Evolutionary conservation across 2,329 filamentous ascomycete species (phyloP), one percentile per base, ranked within the genome.

Genomic region (Zasmidium citrigriseum): DNA sequence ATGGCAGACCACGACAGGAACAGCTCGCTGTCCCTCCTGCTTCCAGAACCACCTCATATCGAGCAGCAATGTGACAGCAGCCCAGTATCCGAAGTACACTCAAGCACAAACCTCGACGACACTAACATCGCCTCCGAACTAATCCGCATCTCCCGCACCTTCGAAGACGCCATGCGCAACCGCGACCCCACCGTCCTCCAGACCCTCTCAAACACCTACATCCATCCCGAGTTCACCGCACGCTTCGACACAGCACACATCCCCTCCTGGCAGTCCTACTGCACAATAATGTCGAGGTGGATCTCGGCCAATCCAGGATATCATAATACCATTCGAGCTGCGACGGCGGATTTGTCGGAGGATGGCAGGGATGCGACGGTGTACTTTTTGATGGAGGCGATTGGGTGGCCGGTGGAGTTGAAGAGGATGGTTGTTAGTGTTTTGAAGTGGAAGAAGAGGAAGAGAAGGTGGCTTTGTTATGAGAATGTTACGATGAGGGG

Each of bases 391-490:
- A 29, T 51, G n/a, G 48, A 51, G 21, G 48, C 27, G 10, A 27
- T 23, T 3, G 48, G 48, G 2, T 51, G 48, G 48, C 48, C 48
- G 3, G 48, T 51, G 14, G 23, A 51, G 48, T 21, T 51, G 4
- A 51, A 51, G 48, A 51, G 48, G 25, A 20, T 51, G 48, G 48
- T 51, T 41, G 48, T 51, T 10, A 51, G 48, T 51, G 48, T 51
- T 24, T 34, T 51, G 24, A 51, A 38, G 24, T 51, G 48, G 48
- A 51, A 51, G 29, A 34, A 21, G 48, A 18, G 48, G 16, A 51
- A 38, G 25, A 34, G 48, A n/a, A 27, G 29, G 10, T 51, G 48
- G 48, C 25, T 51, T 21, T 51, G 48, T 16, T 38, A 51, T 23
- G 48, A 51, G 25, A 51, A 51, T 38, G 10, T 41, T 2, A 41